Base-by-base conservation (phyloP, 345 rosid species). In the Gossypium thurberi region DNA sequence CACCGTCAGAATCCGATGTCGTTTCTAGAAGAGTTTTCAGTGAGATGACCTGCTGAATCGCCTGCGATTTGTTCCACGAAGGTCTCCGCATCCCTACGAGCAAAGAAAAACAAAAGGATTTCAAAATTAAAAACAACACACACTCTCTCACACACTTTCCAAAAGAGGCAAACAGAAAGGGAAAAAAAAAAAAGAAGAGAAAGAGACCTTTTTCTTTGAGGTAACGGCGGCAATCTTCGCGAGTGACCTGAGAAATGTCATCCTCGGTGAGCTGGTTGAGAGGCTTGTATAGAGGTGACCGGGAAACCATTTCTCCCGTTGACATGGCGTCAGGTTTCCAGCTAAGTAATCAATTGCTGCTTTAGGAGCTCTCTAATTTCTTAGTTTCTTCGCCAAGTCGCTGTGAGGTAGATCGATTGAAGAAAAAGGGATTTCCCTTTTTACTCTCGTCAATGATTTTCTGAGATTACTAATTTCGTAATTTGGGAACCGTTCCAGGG, bases 21-120 rank as follows among this genome's bases (percentile, higher is more conserved):
- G 84, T 51, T 72, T 84, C 87, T 1, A 82, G 78, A 3, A 84
- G 82, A 43, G 76, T 69, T 74, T 82, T 84, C 47, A 84, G 84
- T 9, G 82, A 82, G 81, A 84, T 78, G 61, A 84, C 85, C 76
- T 84, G 87, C 84, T 84, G 87, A 69, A 84, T 80, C 67, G 85
- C 85, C 81, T 84, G 87, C 75, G 87, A 84, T 76, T 84, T 84
- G 82, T 84, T 84, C 87, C 87, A 84, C 67, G 87, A 84, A 21
- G 87, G 87, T 65, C 82, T 77, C 67, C 87, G 78, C 87, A 84
- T 84, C 52, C 87, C 87, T 84, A 76, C 28, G 63, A 65, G 55
- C 53, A 37, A 28, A 62, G 47, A 74, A 80, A 4, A 43, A 47
- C 10, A 33, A 5, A 33, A 33, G 40, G 40, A 33, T 28, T 28